These are phyloP conservation scores for Geotrichum restrictum DNA, from an alignment of 1,139 yeast species.

Conservation along the genomic window DNA sequence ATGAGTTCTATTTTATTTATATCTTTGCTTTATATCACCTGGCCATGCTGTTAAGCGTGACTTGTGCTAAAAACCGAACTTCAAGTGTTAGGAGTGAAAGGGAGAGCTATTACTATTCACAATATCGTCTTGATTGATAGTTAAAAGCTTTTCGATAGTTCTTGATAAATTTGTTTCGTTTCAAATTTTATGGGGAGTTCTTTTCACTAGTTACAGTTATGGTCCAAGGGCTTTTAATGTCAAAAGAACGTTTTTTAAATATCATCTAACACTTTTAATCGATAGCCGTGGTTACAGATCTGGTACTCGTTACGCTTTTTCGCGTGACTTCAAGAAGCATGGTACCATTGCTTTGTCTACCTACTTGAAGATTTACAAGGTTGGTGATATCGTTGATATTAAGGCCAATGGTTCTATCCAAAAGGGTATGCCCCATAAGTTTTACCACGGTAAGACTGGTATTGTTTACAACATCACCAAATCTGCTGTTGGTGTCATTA, in stretches of 20 bases:
- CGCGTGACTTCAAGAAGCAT: constrained; percentile 98
- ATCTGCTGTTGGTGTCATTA: constrained; percentile 95
- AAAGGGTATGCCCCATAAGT: constrained; percentile 99
- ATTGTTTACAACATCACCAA: constrained; percentile 97
- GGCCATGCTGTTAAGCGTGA: too few relatives aligned
- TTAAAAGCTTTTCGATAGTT: too few relatives aligned
- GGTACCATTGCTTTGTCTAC: constrained; percentile 92
- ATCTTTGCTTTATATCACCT: too few relatives aligned
- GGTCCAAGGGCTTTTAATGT: too few relatives aligned
- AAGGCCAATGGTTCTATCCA: constrained; percentile 98
- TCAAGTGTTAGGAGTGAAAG: too few relatives aligned
- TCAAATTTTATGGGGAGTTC: too few relatives aligned
- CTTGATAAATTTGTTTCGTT: too few relatives aligned
- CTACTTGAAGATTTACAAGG: constrained; percentile 96
- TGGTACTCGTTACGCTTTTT: constrained; percentile 99
- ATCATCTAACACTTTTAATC: constrained; percentile 10
- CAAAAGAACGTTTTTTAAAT: too few relatives aligned
- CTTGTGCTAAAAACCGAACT: too few relatives aligned
- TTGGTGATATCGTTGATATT: constrained; percentile 98
- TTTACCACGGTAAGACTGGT: constrained; percentile 99
- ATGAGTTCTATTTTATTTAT: background rate
- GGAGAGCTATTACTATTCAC: too few relatives aligned
- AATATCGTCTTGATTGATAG: too few relatives aligned
- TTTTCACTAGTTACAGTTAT: too few relatives aligned
- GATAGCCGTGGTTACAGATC: constrained; percentile 97